These are phyloP conservation scores for Canna indica DNA, from an alignment of 176 grass and related monocot genomes.

Conservation along the genomic window DNA sequence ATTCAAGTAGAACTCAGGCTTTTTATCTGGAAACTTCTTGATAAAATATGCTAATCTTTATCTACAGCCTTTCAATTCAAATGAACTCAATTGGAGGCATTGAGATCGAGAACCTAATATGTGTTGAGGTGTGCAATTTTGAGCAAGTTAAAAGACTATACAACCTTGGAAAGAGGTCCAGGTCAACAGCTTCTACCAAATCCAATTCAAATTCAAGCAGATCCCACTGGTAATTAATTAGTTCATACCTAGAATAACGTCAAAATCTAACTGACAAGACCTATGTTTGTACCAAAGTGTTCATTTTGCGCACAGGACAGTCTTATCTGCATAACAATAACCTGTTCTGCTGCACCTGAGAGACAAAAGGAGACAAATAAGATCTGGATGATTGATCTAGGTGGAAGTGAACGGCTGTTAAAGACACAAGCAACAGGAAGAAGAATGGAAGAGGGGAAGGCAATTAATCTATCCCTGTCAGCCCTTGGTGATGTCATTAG, in stretches of 20 bases:
- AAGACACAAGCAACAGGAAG: constrained; percentile 93
- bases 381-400: constrained; percentile 97
- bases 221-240: constrained; percentile 90
- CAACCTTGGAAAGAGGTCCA: constrained; percentile 49
- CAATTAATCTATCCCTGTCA: constrained; percentile 96
- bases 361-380: constrained; percentile 75
- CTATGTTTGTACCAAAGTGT: constrained; percentile 8
- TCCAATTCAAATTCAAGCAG: constrained; percentile 86
- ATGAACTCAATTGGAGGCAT: constrained; percentile 59
- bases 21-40: too few species aligned
- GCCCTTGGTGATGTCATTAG: constrained; percentile 94
- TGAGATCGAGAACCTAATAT: constrained; percentile 75
- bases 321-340: constrained; percentile 79
- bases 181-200: constrained; percentile 87
- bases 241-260: constrained; percentile 19
- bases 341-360: constrained; percentile 37
- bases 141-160: constrained; percentile 91
- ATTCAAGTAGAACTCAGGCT: too few species aligned
- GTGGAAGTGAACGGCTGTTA: constrained; percentile 85
- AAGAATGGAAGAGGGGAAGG: constrained; percentile 91
- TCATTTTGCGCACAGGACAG: constrained; percentile 45
- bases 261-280: not conserved
- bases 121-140: constrained; percentile 61
- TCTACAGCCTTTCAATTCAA: constrained; percentile 67
- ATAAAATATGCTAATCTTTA: too few species aligned